These are phyloP conservation scores for Yarrowia bubula DNA, from an alignment of 805 yeast species.

Conservation along the genomic window DNA sequence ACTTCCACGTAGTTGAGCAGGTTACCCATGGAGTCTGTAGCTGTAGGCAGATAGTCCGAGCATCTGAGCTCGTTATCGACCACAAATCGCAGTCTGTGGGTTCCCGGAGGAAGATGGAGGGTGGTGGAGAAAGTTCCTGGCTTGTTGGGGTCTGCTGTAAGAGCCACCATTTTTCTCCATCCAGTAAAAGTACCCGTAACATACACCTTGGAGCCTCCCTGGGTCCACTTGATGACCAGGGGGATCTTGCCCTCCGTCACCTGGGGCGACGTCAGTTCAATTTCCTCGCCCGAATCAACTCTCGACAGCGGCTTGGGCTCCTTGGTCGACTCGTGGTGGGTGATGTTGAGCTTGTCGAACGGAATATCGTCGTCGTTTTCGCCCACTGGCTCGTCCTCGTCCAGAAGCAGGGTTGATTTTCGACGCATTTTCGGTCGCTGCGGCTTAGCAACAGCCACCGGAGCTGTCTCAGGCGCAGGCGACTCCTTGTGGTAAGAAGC, in stretches of 20 bases:
- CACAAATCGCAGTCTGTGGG: conserved; percentile 88
- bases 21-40: conserved; percentile 94
- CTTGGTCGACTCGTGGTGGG: conserved; percentile 29
- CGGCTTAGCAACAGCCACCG: not conserved
- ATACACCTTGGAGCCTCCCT: conserved; percentile 94
- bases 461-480: not conserved
- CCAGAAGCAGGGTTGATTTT: conserved; percentile 70
- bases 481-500: conserved; percentile 25
- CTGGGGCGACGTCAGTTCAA: conserved; percentile 34
- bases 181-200: conserved; percentile 98
- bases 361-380: conserved; percentile 43
- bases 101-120: conserved; percentile 68
- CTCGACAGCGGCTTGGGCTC: conserved; percentile 37
- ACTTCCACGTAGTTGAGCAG: conserved; percentile 76
- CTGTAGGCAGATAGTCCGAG: conserved; percentile 85
- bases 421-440: conserved; percentile 43
- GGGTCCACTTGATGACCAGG: conserved; percentile 83
- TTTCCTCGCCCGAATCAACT: conserved; percentile 39
- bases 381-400: conserved; percentile 50
- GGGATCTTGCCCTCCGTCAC: conserved; percentile 39
- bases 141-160: conserved; percentile 47
- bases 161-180: conserved; percentile 96
- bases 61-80: conserved; percentile 89
- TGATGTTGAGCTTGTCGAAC: conserved; percentile 49
- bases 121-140: conserved; percentile 37